Evolutionary conservation across 2,329 filamentous ascomycete species (phyloP).

Genomic region (Cryphonectria naterciae): DNA sequence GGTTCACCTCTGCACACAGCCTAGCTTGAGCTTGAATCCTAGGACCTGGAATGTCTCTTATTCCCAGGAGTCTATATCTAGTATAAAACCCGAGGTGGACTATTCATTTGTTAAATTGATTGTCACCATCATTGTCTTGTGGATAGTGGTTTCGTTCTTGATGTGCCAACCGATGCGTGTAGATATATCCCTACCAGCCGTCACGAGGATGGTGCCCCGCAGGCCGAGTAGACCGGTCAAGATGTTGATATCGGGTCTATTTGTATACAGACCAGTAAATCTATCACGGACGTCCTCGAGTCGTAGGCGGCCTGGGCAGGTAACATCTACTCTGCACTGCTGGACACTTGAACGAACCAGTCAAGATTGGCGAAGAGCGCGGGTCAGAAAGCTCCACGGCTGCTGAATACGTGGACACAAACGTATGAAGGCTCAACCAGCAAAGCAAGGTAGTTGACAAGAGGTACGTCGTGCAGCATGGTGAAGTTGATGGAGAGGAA

Average conservation of each 20-base stretch:
- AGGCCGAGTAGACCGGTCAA: not conserved
- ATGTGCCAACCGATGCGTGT: constrained; percentile 11
- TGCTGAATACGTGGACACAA: not conserved
- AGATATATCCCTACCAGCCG: not conserved
- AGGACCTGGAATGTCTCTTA: not conserved
- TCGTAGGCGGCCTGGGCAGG: not conserved
- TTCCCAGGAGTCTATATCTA: not conserved
- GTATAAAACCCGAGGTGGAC: not conserved
- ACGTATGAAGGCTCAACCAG: too few species aligned
- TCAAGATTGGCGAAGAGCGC: too few species aligned
- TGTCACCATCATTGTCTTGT: constrained; percentile 1
- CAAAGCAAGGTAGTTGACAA: too few species aligned
- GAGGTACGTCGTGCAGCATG: too few species aligned
- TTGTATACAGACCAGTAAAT: not conserved
- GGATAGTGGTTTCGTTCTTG: not conserved
- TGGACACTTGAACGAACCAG: not conserved
- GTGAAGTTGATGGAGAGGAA: too few species aligned
- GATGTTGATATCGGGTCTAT: not conserved
- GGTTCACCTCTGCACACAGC: not conserved
- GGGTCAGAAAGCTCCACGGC: too few species aligned
- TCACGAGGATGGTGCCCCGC: not conserved
- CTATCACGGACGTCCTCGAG: not conserved
- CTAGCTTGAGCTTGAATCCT: not conserved
- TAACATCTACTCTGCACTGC: not conserved
- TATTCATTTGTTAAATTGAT: not conserved